Evolutionary conservation across 306 rosid species (phyloP), one percentile per base, ranked within the genome.

Genomic region (Cucurbita pepo): DNA sequence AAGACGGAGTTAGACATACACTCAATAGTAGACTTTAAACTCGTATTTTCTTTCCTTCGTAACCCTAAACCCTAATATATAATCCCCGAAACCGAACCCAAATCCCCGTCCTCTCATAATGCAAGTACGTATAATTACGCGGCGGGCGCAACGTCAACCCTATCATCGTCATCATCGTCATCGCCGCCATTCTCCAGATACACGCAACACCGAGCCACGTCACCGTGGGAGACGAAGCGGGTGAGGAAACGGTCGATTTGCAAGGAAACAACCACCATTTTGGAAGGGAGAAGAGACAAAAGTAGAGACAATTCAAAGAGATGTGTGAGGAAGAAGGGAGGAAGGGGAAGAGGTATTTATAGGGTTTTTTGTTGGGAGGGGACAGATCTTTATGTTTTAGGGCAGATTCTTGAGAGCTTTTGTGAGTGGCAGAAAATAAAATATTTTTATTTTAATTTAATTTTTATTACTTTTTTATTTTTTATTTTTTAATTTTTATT

Each of bases 111-210:
- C 59, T 48, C 45, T 21, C 11, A 15, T 30, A 50, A 70, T 40
- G 65, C 38, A 21, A 9, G 4, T 58, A 34, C n/a, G 5, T 3
- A 25, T 5, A 18, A 48, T 41, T 58, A 76, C 5, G 79, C 79
- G 0, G 79, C 79, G 0, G 79, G 79, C 22, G 79, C 79, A 22
- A 76, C 79, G 8, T 36, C n/a, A 7, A 56, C 55, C n/a, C 75
- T 41, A 0, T 64, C 74, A 8, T 75, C 78, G 6, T 76, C 79
- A 0, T 76, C 79, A 11, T 76, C 79, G 7, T 76, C 79, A 13
- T 75, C 78, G 2, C 63, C 72, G 0, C 25, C 66, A 37, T 76
- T 76, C 19, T 76, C 79, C 30, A 34, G 13, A 3, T 10, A 36
- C 38, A 5, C 21, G 4, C 21, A 5, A 45, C 50, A 25, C 12